phyloP scores from a whole-genome alignment of 2,329 filamentous ascomycete genomes.

The Colletotrichum karsti region DNA sequence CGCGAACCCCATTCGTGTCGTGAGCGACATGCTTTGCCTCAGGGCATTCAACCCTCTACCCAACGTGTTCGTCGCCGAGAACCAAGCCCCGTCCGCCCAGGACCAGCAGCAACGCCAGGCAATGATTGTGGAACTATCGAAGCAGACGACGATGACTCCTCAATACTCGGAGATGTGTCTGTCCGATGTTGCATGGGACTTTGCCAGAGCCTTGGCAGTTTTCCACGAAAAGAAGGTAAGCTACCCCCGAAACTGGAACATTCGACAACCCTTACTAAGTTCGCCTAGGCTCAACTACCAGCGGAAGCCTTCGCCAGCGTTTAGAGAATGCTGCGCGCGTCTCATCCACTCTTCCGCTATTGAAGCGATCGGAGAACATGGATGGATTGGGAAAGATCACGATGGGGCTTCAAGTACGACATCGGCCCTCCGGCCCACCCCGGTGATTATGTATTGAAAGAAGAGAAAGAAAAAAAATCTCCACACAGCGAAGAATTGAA shows the following conservation, averaged over 20 bases:
- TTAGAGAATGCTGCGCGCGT: slow-evolving; percentile 28
- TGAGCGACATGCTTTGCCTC: slow-evolving; percentile 81
- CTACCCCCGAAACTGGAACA: slow-evolving; percentile 7
- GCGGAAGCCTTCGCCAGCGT: slow-evolving; percentile 52
- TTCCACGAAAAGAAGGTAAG: slow-evolving; percentile 81
- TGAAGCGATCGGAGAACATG: slow-evolving; percentile 11
- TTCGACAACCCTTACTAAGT: slow-evolving; percentile 4
- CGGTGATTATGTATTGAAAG: slow-evolving; percentile 8
- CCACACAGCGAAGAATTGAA: slow-evolving; percentile 3
- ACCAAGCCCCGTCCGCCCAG: slow-evolving; percentile 33
- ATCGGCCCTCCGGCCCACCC: slow-evolving; percentile 13
- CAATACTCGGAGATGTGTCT: slow-evolving; percentile 85
- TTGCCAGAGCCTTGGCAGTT: slow-evolving; percentile 75
- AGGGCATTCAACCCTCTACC: slow-evolving; percentile 69
- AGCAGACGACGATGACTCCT: slow-evolving; percentile 81
- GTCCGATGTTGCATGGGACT: slow-evolving; percentile 81
- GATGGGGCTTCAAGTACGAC: slow-evolving; percentile 13
- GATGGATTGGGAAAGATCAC: slow-evolving; percentile 9
- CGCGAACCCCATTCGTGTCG: slow-evolving; percentile 73
- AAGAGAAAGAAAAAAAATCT: neutral
- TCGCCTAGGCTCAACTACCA: slow-evolving; percentile 52
- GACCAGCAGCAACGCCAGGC: slow-evolving; percentile 64
- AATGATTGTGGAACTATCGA: slow-evolving; percentile 78
- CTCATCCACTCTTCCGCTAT: neutral
- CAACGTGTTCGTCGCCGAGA: slow-evolving; percentile 44